Base-by-base conservation (phyloP, 148 eudicot genomes). In the Amaranthus cruentus region DNA sequence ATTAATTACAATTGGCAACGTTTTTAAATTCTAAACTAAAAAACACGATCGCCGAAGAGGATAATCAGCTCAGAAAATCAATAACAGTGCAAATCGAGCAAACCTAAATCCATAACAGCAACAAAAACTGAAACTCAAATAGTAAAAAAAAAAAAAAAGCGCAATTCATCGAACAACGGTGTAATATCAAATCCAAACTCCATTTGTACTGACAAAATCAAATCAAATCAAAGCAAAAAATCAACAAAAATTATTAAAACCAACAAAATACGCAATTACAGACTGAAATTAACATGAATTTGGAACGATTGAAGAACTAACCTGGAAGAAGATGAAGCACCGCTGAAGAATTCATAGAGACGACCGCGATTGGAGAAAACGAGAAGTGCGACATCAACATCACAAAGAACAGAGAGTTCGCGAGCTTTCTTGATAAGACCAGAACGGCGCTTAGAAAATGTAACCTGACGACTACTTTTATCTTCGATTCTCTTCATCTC, bases 401-500 rank as follows among this genome's bases (percentile, higher is more conserved):
- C 87, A 55, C 90, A 87, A 13, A 87, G 85, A 9, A 82, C 59
- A 3, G 90, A 82, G 49, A 87, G 75, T 66, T 87, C 81, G 0
- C 77, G 56, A 18, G 90, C 84, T 47, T 84, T 84, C 60, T 87
- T 87, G 43, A 87, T 69, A 55, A 86, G 66, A 4, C 89, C 89
- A 12, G 74, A 58, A 11, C 89, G 73, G 3, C 89, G 67, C 74
- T 87, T 87, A 0, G 87, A 76, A 67, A 87, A 87, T n/a, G 86
- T 87, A 8, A 87, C 87, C 56, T 82, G 87, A 12, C 90, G 70
- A 14, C 85, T 81, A 44, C 76, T 84, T 74, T 87, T 87, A 62
- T 84, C 81, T 15, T 76, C 86, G 47, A 87, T 87, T 58, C 76
- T 68, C 83, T 87, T 87, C 61, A 87, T 84, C 73, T 82, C 86